Percentiles rank a stretch among this genome's conserved stretches.
phyloP scores from a whole-genome alignment of 2,329 filamentous ascomycete species.

The Alternaria sp. region DNA sequence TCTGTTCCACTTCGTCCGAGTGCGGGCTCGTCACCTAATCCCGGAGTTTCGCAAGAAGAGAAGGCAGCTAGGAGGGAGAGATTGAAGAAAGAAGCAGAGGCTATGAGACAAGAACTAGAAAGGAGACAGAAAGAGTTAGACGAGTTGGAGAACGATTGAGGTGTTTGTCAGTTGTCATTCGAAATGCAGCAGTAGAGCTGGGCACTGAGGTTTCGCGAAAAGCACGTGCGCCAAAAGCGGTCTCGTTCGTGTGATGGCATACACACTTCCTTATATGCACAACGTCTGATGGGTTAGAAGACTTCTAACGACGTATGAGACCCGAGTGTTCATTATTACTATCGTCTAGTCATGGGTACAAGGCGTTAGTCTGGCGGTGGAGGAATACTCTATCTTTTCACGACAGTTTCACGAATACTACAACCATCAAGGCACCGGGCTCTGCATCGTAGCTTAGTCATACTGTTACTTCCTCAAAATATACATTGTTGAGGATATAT shows the following conservation, averaged over 20 bases:
- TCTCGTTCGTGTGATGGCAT: background rate
- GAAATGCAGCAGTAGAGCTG: background rate
- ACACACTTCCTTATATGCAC: background rate
- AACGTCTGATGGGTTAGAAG: background rate
- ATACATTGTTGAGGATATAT: background rate
- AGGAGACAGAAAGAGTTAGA: slow-evolving; percentile 40
- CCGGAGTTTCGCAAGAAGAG: slow-evolving; percentile 32
- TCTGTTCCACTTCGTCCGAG: slow-evolving; percentile 28
- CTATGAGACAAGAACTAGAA: slow-evolving; percentile 39
- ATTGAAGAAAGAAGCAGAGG: slow-evolving; percentile 39
- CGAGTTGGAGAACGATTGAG: slow-evolving; percentile 40
- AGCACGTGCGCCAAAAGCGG: background rate
- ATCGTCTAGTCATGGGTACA: background rate
- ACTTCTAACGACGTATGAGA: background rate
- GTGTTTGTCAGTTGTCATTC: background rate
- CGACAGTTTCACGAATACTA: background rate
- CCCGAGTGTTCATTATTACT: accelerated
- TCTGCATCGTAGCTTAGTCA: background rate
- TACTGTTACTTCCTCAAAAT: too few relatives aligned
- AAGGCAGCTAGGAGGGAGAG: slow-evolving; percentile 39
- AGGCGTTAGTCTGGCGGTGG: background rate
- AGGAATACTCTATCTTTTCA: background rate
- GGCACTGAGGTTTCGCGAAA: background rate
- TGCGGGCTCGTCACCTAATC: slow-evolving; percentile 27
- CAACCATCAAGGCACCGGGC: background rate